Conservation (phyloP, 2,329 filamentous ascomycete genomes). For the Pseudopyricularia javanii region DNA sequence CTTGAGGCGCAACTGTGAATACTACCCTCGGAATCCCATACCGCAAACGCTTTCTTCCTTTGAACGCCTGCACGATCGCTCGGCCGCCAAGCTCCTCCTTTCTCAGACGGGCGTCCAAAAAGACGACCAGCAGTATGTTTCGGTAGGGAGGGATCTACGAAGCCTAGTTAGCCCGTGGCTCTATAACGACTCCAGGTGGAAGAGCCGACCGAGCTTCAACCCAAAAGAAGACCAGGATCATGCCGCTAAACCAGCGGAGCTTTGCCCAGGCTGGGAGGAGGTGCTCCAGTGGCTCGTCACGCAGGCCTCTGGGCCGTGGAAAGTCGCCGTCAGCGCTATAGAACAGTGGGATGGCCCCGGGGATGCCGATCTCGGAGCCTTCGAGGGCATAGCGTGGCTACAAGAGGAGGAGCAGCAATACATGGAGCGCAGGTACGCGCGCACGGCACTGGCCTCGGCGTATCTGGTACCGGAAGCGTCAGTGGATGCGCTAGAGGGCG, state of each 20-base stretch:
- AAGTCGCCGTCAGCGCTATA: slow-evolving; percentile 47
- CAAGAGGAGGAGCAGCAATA: slow-evolving; percentile 46
- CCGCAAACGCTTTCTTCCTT: slow-evolving; percentile 49
- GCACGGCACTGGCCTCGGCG: slow-evolving; percentile 53
- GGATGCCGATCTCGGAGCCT: slow-evolving; percentile 56
- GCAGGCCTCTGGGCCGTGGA: slow-evolving; percentile 44
- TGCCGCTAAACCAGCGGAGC: background rate
- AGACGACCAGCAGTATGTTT: slow-evolving; percentile 17
- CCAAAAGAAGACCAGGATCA: background rate
- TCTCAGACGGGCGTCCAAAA: slow-evolving; percentile 28
- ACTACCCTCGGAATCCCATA: slow-evolving; percentile 42
- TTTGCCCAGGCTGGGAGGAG: slow-evolving; percentile 53
- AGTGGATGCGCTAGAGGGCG: slow-evolving; percentile 42
- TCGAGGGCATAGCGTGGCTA: slow-evolving; percentile 38
- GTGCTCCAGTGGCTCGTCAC: slow-evolving; percentile 54
- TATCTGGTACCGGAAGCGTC: slow-evolving; percentile 54
- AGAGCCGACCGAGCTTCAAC: slow-evolving; percentile 15
- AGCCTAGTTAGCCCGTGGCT: slow-evolving; percentile 64
- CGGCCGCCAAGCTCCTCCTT: slow-evolving; percentile 50
- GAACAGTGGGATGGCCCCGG: slow-evolving; percentile 62
- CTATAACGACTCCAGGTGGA: slow-evolving; percentile 50
- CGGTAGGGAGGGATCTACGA: slow-evolving; percentile 52
- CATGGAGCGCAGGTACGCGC: slow-evolving; percentile 53
- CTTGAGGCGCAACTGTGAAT: slow-evolving; percentile 56
- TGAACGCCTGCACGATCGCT: slow-evolving; percentile 43